These are phyloP conservation scores for Cymbopogon flexuosus DNA, from an alignment of 202 grass and related monocot species.

Conservation along the genomic window DNA sequence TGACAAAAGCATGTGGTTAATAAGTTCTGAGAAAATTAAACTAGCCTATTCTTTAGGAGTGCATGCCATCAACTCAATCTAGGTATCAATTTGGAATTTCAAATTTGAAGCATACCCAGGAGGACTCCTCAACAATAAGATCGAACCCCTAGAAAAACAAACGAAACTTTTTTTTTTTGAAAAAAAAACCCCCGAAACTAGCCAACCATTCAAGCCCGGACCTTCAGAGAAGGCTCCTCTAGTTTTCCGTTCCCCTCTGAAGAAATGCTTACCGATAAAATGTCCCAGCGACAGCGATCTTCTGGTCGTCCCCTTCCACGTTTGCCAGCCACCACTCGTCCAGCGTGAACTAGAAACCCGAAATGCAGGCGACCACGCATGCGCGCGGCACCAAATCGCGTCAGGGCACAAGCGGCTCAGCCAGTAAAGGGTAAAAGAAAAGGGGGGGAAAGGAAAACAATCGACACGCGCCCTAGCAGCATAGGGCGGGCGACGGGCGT, in stretches of 20 bases:
- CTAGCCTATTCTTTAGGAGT: not conserved
- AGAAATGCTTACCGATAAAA: conserved; percentile 25
- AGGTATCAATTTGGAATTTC: not conserved
- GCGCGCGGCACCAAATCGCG: not conserved
- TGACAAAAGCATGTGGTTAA: not conserved
- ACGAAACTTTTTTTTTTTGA: not conserved
- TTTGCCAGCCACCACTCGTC: conserved; percentile 32
- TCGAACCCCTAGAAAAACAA: not conserved
- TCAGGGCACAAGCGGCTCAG: not conserved
- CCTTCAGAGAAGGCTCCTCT: not conserved
- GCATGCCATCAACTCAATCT: not conserved
- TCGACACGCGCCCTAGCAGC: too few relatives aligned
- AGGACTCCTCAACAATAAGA: not conserved
- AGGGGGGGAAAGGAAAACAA: too few relatives aligned
- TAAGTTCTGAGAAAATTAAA: not conserved
- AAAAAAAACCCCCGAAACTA: too few relatives aligned
- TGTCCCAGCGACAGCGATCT: conserved; percentile 19
- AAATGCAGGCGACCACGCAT: not conserved
- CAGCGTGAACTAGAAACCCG: conserved; percentile 10
- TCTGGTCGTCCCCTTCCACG: conserved; percentile 27
- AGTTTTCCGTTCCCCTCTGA: not conserved
- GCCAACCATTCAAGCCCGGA: not conserved
- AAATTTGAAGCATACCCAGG: not conserved
- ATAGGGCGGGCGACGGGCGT: not conserved
- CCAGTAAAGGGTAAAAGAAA: not conserved